Base-by-base conservation (phyloP, 768 basidiomycete species). In the Pleurotus pulmonarius region DNA sequence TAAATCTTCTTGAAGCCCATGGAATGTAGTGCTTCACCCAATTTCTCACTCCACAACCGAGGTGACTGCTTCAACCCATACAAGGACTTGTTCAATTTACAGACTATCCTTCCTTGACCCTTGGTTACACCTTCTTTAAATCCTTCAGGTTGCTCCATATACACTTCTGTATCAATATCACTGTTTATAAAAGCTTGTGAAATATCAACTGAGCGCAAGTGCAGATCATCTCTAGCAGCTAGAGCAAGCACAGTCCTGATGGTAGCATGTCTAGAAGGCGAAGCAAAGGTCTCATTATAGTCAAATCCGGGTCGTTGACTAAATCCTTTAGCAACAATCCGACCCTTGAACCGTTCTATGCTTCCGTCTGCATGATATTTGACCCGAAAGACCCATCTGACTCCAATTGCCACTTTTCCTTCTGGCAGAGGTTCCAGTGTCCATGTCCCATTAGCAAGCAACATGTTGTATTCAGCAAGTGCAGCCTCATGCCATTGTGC, bases 251-350 rank as follows among this genome's bases (percentile, higher is more conserved):
- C 63, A 4, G 60, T 47, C 11, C 69, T 63, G 22, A 70, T 58
- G 4, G 66, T 58, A 9, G 61, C 59, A 58, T 59, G 61, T 60
- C 60, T 24, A 52, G 53, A 51, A 40, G 55, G 26, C 20, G 46
- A 15, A 55, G 76, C 67, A 65, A 69, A 75, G 0, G 69, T 72
- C 49, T 78, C 69, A 47, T 61, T 64, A 62, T 65, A 78, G 56
- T 78, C 76, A 57, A 69, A 58, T 1, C 78, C 76, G 29, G 68
- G 68, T 13, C 60, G 61, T 56, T 79, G 76, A 25, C 60, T 61
- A 63, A 67, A 76, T 5, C 70, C 70, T 59, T 75, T 65, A 2
- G 20, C 20, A 20, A 20, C 20, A 20, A 20, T 20, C 20, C 20
- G 20, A 20, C 20, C 20, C 20, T 20, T 20, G 20, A 20, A 20